Evolutionary conservation across 73 alveolate genomes (phyloP).

Genomic region (Paramecium caudatum): DNA sequence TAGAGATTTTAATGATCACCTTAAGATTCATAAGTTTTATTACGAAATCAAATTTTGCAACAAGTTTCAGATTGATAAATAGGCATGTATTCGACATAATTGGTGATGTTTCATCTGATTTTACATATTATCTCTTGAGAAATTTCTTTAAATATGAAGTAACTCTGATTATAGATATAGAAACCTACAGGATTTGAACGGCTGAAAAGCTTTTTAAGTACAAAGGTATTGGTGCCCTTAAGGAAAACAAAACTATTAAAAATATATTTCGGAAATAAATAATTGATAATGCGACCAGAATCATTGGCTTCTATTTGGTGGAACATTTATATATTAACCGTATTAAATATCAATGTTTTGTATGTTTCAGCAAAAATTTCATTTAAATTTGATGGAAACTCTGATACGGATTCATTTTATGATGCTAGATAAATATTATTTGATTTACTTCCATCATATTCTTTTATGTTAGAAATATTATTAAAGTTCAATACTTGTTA

Average conservation of each 20-base stretch:
- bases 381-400: conserved; percentile 3
- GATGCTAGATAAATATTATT: conserved; percentile 18
- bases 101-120: conserved; percentile 43
- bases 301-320: conserved; percentile 38
- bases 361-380: conserved; percentile 50
- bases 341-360: conserved; percentile 13
- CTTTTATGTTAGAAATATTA: conserved; percentile 41
- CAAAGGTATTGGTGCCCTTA: conserved; percentile 16
- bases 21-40: conserved; percentile 51
- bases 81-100: conserved; percentile 35
- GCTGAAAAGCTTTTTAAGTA: not conserved
- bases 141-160: conserved; percentile 53
- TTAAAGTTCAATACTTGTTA: conserved; percentile 32
- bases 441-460: conserved; percentile 50
- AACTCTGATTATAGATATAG: not conserved
- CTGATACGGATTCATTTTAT: not conserved
- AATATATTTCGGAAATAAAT: not conserved
- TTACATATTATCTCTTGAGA: not conserved
- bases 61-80: conserved; percentile 44
- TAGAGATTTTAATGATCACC: conserved; percentile 1
- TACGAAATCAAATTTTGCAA: conserved; percentile 63
- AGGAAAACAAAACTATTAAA: not conserved
- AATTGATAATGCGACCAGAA: conserved; percentile 55
- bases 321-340: conserved; percentile 16
- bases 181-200: conserved; percentile 40